Conservation (phyloP, 2,329 filamentous ascomycete species). For the Gaeumannomyces tritici region DNA sequence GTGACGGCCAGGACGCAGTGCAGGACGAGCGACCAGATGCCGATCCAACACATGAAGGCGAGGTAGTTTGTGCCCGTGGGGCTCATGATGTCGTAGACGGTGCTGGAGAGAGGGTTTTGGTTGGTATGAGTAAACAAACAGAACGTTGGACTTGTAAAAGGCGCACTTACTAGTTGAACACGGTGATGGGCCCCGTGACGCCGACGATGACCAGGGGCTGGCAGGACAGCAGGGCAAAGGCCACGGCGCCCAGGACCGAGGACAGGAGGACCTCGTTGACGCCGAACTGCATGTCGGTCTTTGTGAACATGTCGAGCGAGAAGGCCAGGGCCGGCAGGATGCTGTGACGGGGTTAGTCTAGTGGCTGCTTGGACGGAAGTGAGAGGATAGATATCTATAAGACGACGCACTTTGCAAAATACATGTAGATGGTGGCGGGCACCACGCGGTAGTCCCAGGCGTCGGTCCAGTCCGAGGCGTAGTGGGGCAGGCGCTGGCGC, state of each 20-base stretch:
- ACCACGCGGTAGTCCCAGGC: conserved; percentile 87
- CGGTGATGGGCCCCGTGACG: conserved; percentile 83
- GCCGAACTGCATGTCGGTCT: conserved; percentile 74
- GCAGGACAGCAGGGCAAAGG: conserved; percentile 70
- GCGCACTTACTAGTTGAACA: conserved; percentile 68
- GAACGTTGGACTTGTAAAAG: neutral
- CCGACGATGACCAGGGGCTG: conserved; percentile 88
- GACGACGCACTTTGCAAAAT: conserved; percentile 72
- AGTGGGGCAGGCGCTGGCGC: conserved; percentile 64
- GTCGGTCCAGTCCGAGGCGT: conserved; percentile 74
- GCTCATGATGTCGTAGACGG: conserved; percentile 79
- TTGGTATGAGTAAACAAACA: neutral
- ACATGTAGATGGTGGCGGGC: conserved; percentile 85
- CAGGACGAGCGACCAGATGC: conserved; percentile 77
- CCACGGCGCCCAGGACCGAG: conserved; percentile 71
- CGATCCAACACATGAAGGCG: conserved; percentile 87
- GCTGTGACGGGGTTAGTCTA: conserved; percentile 34
- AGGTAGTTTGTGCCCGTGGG: conserved; percentile 73
- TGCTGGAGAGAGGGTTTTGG: conserved; percentile 30
- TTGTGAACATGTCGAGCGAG: conserved; percentile 87
- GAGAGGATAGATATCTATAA: neutral
- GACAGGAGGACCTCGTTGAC: conserved; percentile 87
- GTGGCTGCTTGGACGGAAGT: neutral
- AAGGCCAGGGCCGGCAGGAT: conserved; percentile 83
- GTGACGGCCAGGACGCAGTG: conserved; percentile 77